Evolutionary conservation across 148 eudicot genomes (phyloP), one percentile per base, ranked within the genome.

Genomic region (Silene conica): DNA sequence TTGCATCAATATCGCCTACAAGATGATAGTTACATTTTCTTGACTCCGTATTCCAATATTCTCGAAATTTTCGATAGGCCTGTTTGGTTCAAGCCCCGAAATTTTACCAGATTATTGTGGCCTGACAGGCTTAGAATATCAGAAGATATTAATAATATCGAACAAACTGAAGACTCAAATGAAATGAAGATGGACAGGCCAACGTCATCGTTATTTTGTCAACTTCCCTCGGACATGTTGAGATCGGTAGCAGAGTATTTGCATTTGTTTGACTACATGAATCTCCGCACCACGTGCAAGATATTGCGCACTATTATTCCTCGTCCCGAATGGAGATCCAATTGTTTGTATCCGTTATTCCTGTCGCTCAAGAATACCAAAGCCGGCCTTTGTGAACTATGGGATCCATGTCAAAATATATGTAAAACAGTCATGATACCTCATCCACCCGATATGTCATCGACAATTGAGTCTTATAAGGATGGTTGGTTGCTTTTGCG

Each of bases 231-330:
- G 1, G 71, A 74, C 22, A 8, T 66, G 6, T 11, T 55, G 18
- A 12, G 5, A 55, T 38, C 45, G 21, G 25, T 74, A 28, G 1
- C 71, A 28, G 16, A 38, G 5, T 9, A 5, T 6, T 20, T 74
- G 22, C 71, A 67, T 67, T 66, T 55, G 22, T 74, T 74, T 18
- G 77, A 74, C 15, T 66, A 55, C 26, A 18, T 38, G 48, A 74
- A 56, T 28, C 58, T 74, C 5, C 55, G 77, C 7, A 54, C 63
- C 6, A 66, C 54, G 1, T 66, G 71, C 54, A 65, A 38, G 54
- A 0, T 0, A 9, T 0, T 66, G 15, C 16, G 13, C 1, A 56
- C 55, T 26, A 7, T 3, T 4, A n/a, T 41, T 43, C 55, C 71
- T 7, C 1, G 4, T 4, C 21, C 54, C 5, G 2, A 43, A 5